Conservation (phyloP, 2,329 filamentous ascomycete species). For the Ophiosphaerella herpotricha region DNA sequence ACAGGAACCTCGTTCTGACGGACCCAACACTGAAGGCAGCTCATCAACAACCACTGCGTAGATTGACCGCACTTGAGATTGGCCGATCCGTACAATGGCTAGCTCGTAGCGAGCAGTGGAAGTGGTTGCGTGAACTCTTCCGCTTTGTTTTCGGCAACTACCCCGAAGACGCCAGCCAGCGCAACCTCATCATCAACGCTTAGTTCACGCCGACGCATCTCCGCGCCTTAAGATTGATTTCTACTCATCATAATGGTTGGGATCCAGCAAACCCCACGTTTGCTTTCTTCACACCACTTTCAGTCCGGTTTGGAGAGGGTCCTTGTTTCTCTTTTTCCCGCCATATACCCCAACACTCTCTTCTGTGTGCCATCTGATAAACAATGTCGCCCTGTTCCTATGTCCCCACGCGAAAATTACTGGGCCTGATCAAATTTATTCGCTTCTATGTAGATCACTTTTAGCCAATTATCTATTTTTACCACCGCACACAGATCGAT, state of each 20-base stretch:
- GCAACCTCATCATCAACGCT: constrained; percentile 65
- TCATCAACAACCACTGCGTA: constrained; percentile 58
- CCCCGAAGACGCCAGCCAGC: constrained; percentile 73
- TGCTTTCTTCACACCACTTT: constrained; percentile 1
- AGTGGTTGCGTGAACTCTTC: constrained; percentile 81
- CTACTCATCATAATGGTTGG: neutral
- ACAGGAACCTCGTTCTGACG: constrained; percentile 76
- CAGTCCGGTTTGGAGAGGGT: constrained; percentile 9
- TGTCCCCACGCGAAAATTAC: neutral
- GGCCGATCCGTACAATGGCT: constrained; percentile 80
- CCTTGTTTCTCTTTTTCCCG: constrained; percentile 15
- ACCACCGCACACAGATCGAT: neutral
- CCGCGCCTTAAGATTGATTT: neutral
- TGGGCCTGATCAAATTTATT: neutral
- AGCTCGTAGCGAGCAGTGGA: constrained; percentile 71
- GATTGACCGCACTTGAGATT: constrained; percentile 74
- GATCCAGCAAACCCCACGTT: neutral
- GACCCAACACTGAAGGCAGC: constrained; percentile 67
- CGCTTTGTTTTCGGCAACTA: constrained; percentile 83
- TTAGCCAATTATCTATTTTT: constrained; percentile 1
- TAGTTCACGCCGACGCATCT: constrained; percentile 13
- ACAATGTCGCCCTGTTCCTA: no score
- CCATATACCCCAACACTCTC: constrained; percentile 40
- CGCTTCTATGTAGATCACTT: constrained; percentile 12
- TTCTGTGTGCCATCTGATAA: constrained; percentile 12